Conservation (phyloP, 805 yeast genomes). For the Metschnikowia noctiluminum region DNA sequence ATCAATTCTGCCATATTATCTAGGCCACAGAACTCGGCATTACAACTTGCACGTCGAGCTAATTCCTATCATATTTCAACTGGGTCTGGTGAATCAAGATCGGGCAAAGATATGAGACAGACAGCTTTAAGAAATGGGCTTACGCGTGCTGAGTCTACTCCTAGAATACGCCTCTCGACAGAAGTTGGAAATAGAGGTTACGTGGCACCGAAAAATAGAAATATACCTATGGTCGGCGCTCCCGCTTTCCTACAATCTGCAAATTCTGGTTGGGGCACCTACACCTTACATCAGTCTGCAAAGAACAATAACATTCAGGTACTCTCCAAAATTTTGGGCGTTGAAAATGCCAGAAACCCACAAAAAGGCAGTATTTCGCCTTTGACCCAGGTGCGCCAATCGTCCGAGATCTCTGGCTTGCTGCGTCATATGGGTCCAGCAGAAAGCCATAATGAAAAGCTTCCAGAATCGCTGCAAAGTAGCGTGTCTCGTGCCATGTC, state of each 20-base stretch:
- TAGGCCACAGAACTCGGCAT: background rate
- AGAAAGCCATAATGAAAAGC: background rate
- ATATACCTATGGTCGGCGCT: slow-evolving; percentile 13
- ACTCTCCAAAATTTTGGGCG: too few species aligned
- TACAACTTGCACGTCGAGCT: slow-evolving; percentile 2
- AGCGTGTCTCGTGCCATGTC: background rate
- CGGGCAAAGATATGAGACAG: slow-evolving; percentile 10
- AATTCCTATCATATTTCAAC: slow-evolving; percentile 2
- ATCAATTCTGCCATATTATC: background rate
- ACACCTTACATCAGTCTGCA: slow-evolving; percentile 1
- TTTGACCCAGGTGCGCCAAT: slow-evolving; percentile 9
- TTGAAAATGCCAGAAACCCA: background rate
- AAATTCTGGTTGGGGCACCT: slow-evolving; percentile 5
- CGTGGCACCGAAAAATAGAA: slow-evolving; percentile 7
- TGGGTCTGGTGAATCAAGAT: background rate
- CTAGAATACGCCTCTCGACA: background rate
- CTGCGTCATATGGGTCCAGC: background rate
- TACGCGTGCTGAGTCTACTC: background rate
- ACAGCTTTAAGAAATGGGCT: slow-evolving; percentile 12
- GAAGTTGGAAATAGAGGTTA: background rate
- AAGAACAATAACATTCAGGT: too few species aligned
- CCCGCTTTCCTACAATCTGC: background rate
- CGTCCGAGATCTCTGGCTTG: background rate
- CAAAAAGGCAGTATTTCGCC: slow-evolving; percentile 12
- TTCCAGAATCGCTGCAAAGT: background rate